A percentile compares a stretch with the other conserved stretches of the same genome.
phyloP scores from a whole-genome alignment of 1,139 yeast species.

The Meyerozyma carpophila region DNA sequence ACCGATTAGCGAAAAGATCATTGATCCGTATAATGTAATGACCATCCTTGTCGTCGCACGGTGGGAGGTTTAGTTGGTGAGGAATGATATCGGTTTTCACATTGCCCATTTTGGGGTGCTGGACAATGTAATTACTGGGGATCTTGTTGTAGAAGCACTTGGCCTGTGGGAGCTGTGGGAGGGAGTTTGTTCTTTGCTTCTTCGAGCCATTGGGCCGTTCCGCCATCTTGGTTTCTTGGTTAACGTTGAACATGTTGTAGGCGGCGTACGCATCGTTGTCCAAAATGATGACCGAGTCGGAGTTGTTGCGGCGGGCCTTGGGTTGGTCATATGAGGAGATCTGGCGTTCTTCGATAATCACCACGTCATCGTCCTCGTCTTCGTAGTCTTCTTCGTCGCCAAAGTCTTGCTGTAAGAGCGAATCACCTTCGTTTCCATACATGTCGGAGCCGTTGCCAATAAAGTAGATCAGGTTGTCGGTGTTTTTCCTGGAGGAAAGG shows the following conservation, averaged over 20 bases:
- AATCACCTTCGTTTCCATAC: slow-evolving; percentile 10
- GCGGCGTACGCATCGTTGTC: slow-evolving; percentile 41
- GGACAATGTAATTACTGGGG: slow-evolving; percentile 33
- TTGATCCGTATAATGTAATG: slow-evolving; percentile 67
- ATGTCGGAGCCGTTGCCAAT: slow-evolving; percentile 8
- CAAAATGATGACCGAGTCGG: slow-evolving; percentile 33
- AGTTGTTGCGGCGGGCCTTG: slow-evolving; percentile 23
- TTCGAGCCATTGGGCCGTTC: neutral
- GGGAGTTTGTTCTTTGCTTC: slow-evolving; percentile 61
- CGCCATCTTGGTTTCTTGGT: slow-evolving; percentile 5
- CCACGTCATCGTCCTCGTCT: slow-evolving; percentile 25
- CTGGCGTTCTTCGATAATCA: slow-evolving; percentile 31
- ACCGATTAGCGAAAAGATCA: slow-evolving; percentile 62
- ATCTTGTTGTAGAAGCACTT: slow-evolving; percentile 38
- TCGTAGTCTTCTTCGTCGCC: slow-evolving; percentile 8
- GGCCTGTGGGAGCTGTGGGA: slow-evolving; percentile 65
- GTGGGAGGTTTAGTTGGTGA: slow-evolving; percentile 34
- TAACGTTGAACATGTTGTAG: slow-evolving; percentile 38
- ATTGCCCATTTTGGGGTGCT: slow-evolving; percentile 40
- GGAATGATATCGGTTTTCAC: slow-evolving; percentile 37
- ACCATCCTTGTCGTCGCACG: slow-evolving; percentile 75
- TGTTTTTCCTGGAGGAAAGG: neutral
- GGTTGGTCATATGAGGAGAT: slow-evolving; percentile 9
- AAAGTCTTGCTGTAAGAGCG: slow-evolving; percentile 6
- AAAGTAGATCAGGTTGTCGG: slow-evolving; percentile 1